A percentile compares a stretch with the other conserved stretches of the same genome.
These are phyloP conservation scores for Lactarius indigo DNA, from an alignment of 768 basidiomycete genomes.

Conservation along the genomic window DNA sequence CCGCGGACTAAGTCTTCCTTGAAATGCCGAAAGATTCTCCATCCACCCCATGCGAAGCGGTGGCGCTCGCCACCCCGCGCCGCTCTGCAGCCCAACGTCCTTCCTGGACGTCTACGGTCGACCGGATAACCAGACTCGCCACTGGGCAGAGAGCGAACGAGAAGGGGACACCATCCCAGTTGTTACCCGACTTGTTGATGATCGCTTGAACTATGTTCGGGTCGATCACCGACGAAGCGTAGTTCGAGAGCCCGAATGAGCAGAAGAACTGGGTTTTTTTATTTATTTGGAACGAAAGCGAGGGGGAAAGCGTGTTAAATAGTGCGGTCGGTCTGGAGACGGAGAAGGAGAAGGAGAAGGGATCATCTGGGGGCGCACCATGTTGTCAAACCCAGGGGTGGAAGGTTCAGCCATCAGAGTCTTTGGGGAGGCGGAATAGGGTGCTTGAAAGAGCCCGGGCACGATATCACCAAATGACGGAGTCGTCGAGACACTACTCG, in stretches of 20 bases:
- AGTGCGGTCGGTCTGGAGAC: background rate
- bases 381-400: conserved; percentile 84
- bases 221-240: conserved; percentile 83
- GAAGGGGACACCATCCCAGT: conserved; percentile 85
- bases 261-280: conserved; percentile 71
- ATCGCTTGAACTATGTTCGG: conserved; percentile 84
- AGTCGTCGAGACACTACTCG: conserved; percentile 45
- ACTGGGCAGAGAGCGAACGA: conserved; percentile 65
- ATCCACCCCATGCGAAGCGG: background rate
- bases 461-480: conserved; percentile 30
- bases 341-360: no score
- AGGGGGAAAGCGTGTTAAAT: no score
- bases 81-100: conserved; percentile 39
- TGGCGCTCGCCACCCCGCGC: background rate
- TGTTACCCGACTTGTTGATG: conserved; percentile 65
- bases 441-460: conserved; percentile 82
- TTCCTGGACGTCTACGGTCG: conserved; percentile 43
- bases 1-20: background rate
- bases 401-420: conserved; percentile 89
- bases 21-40: background rate
- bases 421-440: conserved; percentile 83
- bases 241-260: conserved; percentile 80
- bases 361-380: conserved; percentile 35
- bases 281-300: background rate
- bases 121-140: conserved; percentile 76